Percentiles rank a stretch among this genome's conserved stretches.
These are phyloP conservation scores for Paecilomyces sp. DNA, from an alignment of 2,329 filamentous ascomycete genomes.

Conservation along the genomic window DNA sequence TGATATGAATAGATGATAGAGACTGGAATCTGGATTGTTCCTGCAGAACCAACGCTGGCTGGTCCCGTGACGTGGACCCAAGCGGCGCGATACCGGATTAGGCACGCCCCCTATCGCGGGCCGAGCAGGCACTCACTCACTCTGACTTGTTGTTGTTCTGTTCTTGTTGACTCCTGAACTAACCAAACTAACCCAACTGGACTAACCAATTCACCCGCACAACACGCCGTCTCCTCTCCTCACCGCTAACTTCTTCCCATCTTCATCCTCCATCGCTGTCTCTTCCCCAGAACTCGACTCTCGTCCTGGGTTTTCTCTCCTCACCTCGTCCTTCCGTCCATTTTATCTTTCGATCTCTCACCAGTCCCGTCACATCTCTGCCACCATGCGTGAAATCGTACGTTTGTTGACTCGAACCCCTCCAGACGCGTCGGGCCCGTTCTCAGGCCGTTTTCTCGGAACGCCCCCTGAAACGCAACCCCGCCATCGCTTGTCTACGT, in stretches of 20 bases:
- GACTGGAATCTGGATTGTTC: slow-evolving; percentile 18
- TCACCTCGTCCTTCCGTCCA: slow-evolving; percentile 8
- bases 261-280: slow-evolving; percentile 5
- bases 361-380: slow-evolving; percentile 14
- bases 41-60: slow-evolving; percentile 10
- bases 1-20: too few species aligned
- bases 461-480: slow-evolving; percentile 18
- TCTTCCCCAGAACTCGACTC: slow-evolving; percentile 1
- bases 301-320: slow-evolving; percentile 3
- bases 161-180: slow-evolving; percentile 18
- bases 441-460: slow-evolving; percentile 13
- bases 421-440: slow-evolving; percentile 27
- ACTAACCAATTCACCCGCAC: slow-evolving; percentile 12
- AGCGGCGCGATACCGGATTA: neutral
- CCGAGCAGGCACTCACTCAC: neutral
- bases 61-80: slow-evolving; percentile 15
- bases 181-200: too few species aligned
- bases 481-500: slow-evolving; percentile 24
- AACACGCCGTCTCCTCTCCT: slow-evolving; percentile 6
- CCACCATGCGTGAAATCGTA: slow-evolving; percentile 70
- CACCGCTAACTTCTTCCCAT: slow-evolving; percentile 2
- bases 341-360: slow-evolving; percentile 7
- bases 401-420: slow-evolving; percentile 30
- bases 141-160: slow-evolving; percentile 5
- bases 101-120: slow-evolving; percentile 1